Evolutionary conservation across 257 asterid genomes (phyloP), one percentile per base, ranked within the genome.

Genomic region (Gentiana dahurica): DNA sequence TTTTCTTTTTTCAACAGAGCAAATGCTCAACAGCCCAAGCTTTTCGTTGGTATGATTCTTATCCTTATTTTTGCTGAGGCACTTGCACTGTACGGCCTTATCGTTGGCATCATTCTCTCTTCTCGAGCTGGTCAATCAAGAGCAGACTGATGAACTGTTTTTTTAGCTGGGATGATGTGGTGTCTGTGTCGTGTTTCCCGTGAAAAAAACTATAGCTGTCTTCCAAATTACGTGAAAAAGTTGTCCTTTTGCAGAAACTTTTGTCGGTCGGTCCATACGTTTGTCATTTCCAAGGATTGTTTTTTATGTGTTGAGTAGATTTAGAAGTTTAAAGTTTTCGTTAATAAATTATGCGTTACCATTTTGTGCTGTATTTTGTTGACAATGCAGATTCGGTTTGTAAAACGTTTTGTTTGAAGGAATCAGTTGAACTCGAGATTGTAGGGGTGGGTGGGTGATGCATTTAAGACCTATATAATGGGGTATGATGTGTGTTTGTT

Each of bases 91-190:
- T 81, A 81, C 12, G 91, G 95, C 44, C 91, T 82, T 61, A 85
- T 85, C 69, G 91, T 85, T 15, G 95, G 95, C n/a, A 85, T 85
- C 75, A 85, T 85, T 72, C 95, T 85, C 52, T 85, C 95, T 62
- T 85, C 95, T 36, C 95, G 91, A 15, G 95, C 91, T 72, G 88
- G 95, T 55, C 95, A 85, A 74, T 85, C 95, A 55, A 78, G 95
- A 75, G 95, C 91, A 58, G 95, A 85, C 54, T 85, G 80, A 73
- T 51, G 65, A 70, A 49, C 53, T 63, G 36, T n/a, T n/a, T 53
- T n/a, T 43, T 11, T 9, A 36, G 58, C 24, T 24, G 24, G 24
- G 24, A 24, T 24, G 61, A 59, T 43, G 44, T 36, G 66, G 51
- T 49, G 47, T 69, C 67, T 64, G 51, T 49, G 47, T 69, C 67